phyloP scores from a whole-genome alignment of 257 asterid genomes.

The Capsicum baccatum region DNA sequence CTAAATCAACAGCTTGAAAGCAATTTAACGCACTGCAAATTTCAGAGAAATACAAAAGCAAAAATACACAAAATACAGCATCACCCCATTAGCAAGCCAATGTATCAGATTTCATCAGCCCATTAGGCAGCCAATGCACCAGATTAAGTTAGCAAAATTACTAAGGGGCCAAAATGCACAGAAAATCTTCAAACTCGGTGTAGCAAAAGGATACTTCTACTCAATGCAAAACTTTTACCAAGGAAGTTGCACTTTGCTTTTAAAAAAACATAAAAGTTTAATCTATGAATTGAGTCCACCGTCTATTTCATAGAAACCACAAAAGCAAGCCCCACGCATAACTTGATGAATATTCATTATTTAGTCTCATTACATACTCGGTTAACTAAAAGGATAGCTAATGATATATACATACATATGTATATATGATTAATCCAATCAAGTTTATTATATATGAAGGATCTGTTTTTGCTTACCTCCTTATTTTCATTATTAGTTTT shows the following conservation, averaged over 20 bases:
- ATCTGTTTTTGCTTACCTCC: neutral
- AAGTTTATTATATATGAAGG: neutral
- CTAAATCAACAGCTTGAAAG: neutral
- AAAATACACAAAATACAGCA: neutral
- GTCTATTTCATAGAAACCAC: neutral
- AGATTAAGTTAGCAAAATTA: neutral
- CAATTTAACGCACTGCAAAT: neutral
- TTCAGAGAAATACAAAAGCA: neutral
- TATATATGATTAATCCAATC: neutral
- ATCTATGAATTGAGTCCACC: neutral
- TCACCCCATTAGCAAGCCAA: neutral
- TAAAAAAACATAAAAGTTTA: neutral
- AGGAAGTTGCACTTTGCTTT: neutral
- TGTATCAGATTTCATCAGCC: neutral
- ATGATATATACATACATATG: no score
- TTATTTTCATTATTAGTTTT: neutral
- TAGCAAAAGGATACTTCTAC: neutral
- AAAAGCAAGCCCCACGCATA: neutral
- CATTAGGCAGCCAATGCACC: neutral
- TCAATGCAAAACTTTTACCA: neutral
- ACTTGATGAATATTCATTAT: slow-evolving; percentile 8
- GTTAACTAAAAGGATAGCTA: neutral
- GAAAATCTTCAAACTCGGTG: neutral
- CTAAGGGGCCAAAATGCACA: neutral
- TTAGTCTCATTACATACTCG: neutral